Percentiles rank a stretch among this genome's conserved stretches.
Conservation (phyloP, 2,329 filamentous ascomycete genomes). For the Diaporthe citrichinensis region DNA sequence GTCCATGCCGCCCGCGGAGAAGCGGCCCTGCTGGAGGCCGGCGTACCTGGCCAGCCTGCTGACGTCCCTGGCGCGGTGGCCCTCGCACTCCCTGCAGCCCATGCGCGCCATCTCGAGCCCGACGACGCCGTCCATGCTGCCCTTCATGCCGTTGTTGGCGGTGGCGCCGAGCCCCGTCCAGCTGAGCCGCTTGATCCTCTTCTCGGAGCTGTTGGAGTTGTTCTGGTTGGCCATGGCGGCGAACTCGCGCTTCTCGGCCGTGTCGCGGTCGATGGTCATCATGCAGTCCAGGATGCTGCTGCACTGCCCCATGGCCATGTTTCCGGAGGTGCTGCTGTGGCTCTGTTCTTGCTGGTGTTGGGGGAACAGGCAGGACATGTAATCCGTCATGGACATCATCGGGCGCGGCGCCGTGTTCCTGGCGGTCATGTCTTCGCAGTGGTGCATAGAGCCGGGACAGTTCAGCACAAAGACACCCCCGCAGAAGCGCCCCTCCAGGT, state of each 20-base stretch:
- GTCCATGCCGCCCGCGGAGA: not conserved
- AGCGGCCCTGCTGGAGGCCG: conserved; percentile 8
- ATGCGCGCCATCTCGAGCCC: conserved; percentile 53
- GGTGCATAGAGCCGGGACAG: conserved; percentile 9
- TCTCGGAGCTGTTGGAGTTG: conserved; percentile 37
- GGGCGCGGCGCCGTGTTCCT: not conserved
- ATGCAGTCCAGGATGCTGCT: conserved; percentile 50
- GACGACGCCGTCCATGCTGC: conserved; percentile 51
- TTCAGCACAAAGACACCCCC: conserved; percentile 57
- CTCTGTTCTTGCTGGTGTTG: conserved; percentile 45
- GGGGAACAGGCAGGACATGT: conserved; percentile 55
- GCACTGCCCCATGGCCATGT: conserved; percentile 35
- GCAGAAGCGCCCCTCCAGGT: conserved; percentile 55
- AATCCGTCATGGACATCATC: conserved; percentile 51
- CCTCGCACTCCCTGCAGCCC: conserved; percentile 51
- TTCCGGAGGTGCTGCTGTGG: conserved; percentile 36
- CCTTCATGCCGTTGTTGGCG: conserved; percentile 47
- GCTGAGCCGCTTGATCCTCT: conserved; percentile 53
- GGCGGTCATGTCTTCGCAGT: not conserved
- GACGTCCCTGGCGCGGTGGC: conserved; percentile 51
- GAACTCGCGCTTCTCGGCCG: conserved; percentile 59
- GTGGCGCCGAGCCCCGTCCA: conserved; percentile 58
- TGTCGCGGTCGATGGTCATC: conserved; percentile 56
- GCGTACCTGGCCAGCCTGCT: conserved; percentile 51
- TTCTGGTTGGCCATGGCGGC: conserved; percentile 54